Evolutionary conservation across 306 rosid species (phyloP), one percentile per base, ranked within the genome.

Genomic region (Pachyrhizus erosus): DNA sequence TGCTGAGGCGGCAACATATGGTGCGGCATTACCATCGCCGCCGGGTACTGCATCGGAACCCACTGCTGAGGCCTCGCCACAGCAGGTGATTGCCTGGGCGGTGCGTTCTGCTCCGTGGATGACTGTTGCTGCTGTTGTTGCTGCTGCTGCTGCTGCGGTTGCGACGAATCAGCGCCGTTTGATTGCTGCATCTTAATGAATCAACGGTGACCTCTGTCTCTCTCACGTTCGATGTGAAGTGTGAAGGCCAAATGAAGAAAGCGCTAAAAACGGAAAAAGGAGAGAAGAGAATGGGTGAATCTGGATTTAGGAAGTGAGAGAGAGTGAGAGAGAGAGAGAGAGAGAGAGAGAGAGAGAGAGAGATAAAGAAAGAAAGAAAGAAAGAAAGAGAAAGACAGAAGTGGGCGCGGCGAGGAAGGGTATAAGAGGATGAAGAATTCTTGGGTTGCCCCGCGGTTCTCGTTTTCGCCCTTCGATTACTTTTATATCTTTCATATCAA

Each of bases 11-110:
- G 92, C 82, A 95, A 79, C 96, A 95, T 90, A 77, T 88, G 98
- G 64, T 90, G 98, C 89, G 81, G 98, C 98, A 96, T 92, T 91
- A 96, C 97, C 99, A 96, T 88, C 11, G 98, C 94, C 73, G 97
- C 85, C 69, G 94, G 99, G 62, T 92, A 96, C 90, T 91, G 99
- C 92, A 96, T 86, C 87, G 97, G 90, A 84, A 93, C 69, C 98
- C 97, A 92, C 83, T 66, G 91, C 71, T 82, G 98, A 23, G 86
- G 91, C 52, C 72, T 83, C 42, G 86, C 87, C 18, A 84, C 86
- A 66, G 73, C 84, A 2, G 49, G 77, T 0, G 65, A 46, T 18
- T 69, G 81, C 15, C 37, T 85, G 23, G 58, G 86, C 33, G 84
- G 86, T 9, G 40, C 68, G 68, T 71, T 82, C 73, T 77, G 90